A percentile compares a stretch with the other conserved stretches of the same genome.
These are phyloP conservation scores for Blastobotrys peoriensis DNA, from an alignment of 805 yeast genomes.

Conservation along the genomic window DNA sequence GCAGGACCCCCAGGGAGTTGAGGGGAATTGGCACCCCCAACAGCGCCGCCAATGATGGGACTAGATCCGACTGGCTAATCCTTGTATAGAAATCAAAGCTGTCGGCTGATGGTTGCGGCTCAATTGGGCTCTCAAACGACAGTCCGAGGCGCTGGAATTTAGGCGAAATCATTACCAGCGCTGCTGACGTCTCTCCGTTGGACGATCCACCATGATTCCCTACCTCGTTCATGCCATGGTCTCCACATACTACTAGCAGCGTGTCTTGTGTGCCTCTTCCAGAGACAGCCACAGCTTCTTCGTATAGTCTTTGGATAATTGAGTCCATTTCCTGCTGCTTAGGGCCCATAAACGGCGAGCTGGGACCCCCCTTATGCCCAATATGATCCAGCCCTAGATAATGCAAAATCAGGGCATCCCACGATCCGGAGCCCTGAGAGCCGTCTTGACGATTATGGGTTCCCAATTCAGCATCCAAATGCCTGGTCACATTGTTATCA, in stretches of 20 bases:
- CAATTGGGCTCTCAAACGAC: constrained; percentile 4
- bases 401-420: constrained; percentile 88
- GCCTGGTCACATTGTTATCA: constrained; percentile 88
- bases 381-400: constrained; percentile 94
- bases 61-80: constrained; percentile 65
- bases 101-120: constrained; percentile 25
- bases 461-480: constrained; percentile 55
- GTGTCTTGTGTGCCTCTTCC: constrained; percentile 33
- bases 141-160: constrained; percentile 36
- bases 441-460: constrained; percentile 3
- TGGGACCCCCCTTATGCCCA: constrained; percentile 95
- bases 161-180: constrained; percentile 61
- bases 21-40: constrained; percentile 63
- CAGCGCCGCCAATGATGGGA: constrained; percentile 60
- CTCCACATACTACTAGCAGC: constrained; percentile 74
- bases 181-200: constrained; percentile 86
- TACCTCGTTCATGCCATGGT: constrained; percentile 93
- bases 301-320: constrained; percentile 50
- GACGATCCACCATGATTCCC: constrained; percentile 98
- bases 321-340: constrained; percentile 86
- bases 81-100: constrained; percentile 48
- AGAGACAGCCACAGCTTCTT: constrained; percentile 28
- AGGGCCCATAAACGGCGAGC: constrained; percentile 67
- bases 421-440: constrained; percentile 31
- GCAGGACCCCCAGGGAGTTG: constrained; percentile 67